Base-by-base conservation (phyloP, 2,329 filamentous ascomycete species). In the Neocatenulostroma microsporum region DNA sequence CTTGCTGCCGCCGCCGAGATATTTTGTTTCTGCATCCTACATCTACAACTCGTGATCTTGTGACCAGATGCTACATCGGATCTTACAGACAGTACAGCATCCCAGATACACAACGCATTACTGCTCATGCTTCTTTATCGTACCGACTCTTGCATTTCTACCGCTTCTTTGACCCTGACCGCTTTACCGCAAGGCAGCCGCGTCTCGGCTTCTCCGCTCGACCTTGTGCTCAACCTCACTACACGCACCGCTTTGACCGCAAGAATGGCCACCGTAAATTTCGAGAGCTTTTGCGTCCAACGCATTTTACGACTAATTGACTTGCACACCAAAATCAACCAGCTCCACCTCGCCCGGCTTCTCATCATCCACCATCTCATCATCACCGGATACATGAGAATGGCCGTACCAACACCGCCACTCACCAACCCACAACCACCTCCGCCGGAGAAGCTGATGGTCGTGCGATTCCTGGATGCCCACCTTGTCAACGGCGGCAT, bases 401-500 rank as follows among this genome's bases (percentile, higher is more conserved):
- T 24, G 23, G 8, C 23, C 8, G 23, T 24, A 24, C 23, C 23
- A n/a, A 8, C 23, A 8, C n/a, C 23, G 23, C 23, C 23, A 8
- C n/a, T n/a, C 17, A n/a, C 20, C 13, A 11, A 17, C 11, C 15
- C n/a, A n/a, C n/a, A n/a, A n/a, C 24, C 25, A n/a, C 4, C 20
- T 15, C 12, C 18, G 17, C 26, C 11, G 19, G 8, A 18, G 8
- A 40, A 43, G 19, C 25, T 37, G 25, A 18, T 21, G 14, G 34
- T 43, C 7, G 15, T 37, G 14, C 37, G 25, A 18, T 36, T 46
- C 30, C 40, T 49, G 28, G 21, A 32, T 21, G 24, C 23, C 11
- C 42, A 47, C 21, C 35, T 40, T 13, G 38, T 21, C 10, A 28
- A 37, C n/a, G 36, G 40, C 17, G 34, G 38, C 23, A 30, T 49